Evolutionary conservation across 1,284 basidiomycete genomes (phyloP).

Genomic region (Ceratobasidium sp.): DNA sequence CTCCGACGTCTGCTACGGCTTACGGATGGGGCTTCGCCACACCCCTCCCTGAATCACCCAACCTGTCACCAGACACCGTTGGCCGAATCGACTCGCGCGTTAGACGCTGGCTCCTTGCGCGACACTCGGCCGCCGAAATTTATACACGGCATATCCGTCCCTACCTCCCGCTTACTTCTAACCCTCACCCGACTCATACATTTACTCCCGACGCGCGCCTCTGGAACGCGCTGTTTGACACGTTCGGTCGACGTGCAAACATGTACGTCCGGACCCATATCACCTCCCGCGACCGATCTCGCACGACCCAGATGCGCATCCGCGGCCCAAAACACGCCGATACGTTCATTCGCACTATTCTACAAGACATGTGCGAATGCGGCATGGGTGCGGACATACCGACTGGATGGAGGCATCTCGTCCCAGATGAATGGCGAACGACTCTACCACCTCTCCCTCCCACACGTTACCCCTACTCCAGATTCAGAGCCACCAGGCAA

Average conservation of each 20-base stretch:
- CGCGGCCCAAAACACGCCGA: slow-evolving; percentile 11
- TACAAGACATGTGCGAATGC: slow-evolving; percentile 34
- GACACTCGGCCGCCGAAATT: slow-evolving; percentile 47
- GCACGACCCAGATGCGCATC: background rate
- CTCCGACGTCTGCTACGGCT: background rate
- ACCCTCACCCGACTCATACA: slow-evolving; percentile 56
- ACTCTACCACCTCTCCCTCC: slow-evolving; percentile 10
- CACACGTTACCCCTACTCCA: slow-evolving; percentile 10
- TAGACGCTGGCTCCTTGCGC: slow-evolving; percentile 54
- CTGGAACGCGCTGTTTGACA: slow-evolving; percentile 73
- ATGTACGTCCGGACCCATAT: slow-evolving; percentile 50
- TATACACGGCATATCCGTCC: slow-evolving; percentile 37
- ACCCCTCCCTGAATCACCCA: slow-evolving; percentile 50
- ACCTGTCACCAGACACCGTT: slow-evolving; percentile 17
- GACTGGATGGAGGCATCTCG: slow-evolving; percentile 28
- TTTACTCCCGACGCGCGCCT: slow-evolving; percentile 70
- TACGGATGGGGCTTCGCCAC: slow-evolving; percentile 57
- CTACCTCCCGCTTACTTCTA: slow-evolving; percentile 12
- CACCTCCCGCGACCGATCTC: background rate
- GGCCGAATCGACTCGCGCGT: slow-evolving; percentile 49
- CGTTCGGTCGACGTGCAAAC: slow-evolving; percentile 61
- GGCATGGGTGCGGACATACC: slow-evolving; percentile 27
- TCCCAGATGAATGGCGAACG: background rate
- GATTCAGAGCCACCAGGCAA: background rate
- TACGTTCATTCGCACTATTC: slow-evolving; percentile 19